Conservation (phyloP, 2,329 filamentous ascomycete species). For the Xylaria multiplex region DNA sequence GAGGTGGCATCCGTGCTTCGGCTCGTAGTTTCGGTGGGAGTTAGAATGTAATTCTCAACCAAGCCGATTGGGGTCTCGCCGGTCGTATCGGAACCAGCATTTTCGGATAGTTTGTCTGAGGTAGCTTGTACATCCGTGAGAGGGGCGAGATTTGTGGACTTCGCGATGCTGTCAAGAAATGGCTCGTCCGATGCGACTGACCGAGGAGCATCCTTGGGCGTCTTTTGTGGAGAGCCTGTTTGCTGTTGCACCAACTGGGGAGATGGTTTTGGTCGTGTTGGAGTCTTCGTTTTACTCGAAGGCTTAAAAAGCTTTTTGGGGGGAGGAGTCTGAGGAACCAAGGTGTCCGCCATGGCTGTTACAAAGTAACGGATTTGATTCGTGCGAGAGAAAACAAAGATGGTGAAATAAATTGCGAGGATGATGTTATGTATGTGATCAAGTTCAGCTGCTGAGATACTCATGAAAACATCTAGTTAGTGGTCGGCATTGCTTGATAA, state of each 20-base stretch:
- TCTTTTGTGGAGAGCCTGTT: background rate
- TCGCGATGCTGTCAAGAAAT: conserved; percentile 30
- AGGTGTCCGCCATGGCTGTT: conserved; percentile 44
- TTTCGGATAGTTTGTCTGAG: conserved; percentile 31
- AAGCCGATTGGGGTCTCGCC: conserved; percentile 37
- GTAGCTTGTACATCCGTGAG: conserved; percentile 34
- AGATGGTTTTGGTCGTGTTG: conserved; percentile 40
- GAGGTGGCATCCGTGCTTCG: conserved; percentile 38
- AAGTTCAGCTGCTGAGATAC: conserved; percentile 27
- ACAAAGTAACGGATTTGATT: conserved; percentile 38
- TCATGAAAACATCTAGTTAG: conserved; percentile 17
- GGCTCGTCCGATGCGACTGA: conserved; percentile 16
- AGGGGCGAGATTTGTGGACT: conserved; percentile 39
- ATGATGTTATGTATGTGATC: conserved; percentile 41
- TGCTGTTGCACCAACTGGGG: conserved; percentile 26
- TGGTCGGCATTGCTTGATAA: conserved; percentile 6
- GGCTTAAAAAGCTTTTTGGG: conserved; percentile 50
- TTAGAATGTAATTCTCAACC: conserved; percentile 40
- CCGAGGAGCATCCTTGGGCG: conserved; percentile 3
- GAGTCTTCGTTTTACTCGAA: conserved; percentile 48
- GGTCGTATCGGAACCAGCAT: conserved; percentile 38
- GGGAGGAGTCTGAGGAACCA: conserved; percentile 46
- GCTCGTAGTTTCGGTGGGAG: conserved; percentile 44
- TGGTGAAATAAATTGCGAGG: conserved; percentile 41
- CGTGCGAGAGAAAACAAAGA: conserved; percentile 42